phyloP scores from a whole-genome alignment of 2,329 filamentous ascomycete genomes.

The Monosporascus sp. region DNA sequence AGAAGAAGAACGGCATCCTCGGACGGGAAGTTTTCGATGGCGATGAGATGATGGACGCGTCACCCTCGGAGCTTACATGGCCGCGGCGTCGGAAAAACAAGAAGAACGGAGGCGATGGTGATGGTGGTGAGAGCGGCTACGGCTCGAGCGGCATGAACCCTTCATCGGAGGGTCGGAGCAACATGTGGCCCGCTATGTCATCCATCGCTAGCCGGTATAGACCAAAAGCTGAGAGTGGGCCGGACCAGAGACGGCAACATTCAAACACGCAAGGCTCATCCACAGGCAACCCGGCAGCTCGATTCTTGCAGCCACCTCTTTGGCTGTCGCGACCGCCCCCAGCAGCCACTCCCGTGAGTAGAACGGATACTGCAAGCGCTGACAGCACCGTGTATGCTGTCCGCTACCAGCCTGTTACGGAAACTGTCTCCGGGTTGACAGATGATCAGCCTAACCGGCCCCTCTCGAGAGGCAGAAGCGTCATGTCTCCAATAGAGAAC shows the following conservation, averaged over 20 bases:
- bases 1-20: conserved; percentile 88
- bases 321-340: conserved; percentile 54
- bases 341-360: conserved; percentile 52
- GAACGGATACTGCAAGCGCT: conserved; percentile 59
- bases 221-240: conserved; percentile 20
- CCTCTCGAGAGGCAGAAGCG: conserved; percentile 32
- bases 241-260: conserved; percentile 10
- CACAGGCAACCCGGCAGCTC: conserved; percentile 18
- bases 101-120: conserved; percentile 21
- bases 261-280: conserved; percentile 14
- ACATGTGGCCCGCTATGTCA: conserved; percentile 36
- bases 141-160: conserved; percentile 10
- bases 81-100: conserved; percentile 28
- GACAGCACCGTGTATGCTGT: conserved; percentile 62
- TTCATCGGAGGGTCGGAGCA: conserved; percentile 23
- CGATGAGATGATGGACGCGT: conserved; percentile 79
- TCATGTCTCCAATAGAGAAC: conserved; percentile 18
- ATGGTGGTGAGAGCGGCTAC: conserved; percentile 26
- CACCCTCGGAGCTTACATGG: conserved; percentile 47
- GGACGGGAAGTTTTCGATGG: conserved; percentile 90
- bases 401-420: conserved; percentile 54
- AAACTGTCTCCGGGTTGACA: conserved; percentile 43
- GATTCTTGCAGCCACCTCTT: conserved; percentile 43
- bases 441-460: conserved; percentile 30
- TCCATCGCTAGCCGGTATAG: conserved; percentile 36